Evolutionary conservation across 2,329 filamentous ascomycete genomes (phyloP).

Genomic region (Exophiala alcalophila): DNA sequence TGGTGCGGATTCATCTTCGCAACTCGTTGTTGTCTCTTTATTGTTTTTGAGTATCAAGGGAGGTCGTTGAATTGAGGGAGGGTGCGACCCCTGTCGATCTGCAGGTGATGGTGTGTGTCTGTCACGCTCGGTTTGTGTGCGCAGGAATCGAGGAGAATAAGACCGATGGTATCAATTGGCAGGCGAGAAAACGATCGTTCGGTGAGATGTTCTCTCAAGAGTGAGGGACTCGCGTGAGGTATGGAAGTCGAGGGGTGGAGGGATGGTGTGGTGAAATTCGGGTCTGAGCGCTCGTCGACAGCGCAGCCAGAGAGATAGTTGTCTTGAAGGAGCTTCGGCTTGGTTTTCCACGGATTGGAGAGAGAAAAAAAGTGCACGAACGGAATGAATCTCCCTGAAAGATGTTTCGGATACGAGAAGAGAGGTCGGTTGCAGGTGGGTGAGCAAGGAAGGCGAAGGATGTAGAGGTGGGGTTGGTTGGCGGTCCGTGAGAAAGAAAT

Average conservation of each 20-base stretch:
- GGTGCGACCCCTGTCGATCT: constrained; percentile 1
- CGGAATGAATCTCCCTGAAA: neutral
- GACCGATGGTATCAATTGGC: too few species aligned
- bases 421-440: neutral
- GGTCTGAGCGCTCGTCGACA: constrained; percentile 16
- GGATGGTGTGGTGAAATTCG: constrained; percentile 6
- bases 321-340: constrained; percentile 1
- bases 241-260: constrained; percentile 3
- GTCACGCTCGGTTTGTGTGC: too few species aligned
- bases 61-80: neutral
- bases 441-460: neutral
- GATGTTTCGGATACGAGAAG: neutral
- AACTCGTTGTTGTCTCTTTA: neutral
- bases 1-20: constrained; percentile 83
- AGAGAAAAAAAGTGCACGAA: too few species aligned
- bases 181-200: too few species aligned
- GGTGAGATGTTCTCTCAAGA: too few species aligned
- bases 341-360: constrained; percentile 6
- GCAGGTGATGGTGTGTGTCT: too few species aligned
- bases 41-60: neutral
- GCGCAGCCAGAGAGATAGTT: neutral
- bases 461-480: constrained; percentile 1
- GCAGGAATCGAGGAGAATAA: too few species aligned
- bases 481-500: too few species aligned
- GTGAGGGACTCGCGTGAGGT: neutral